Percentiles rank a stretch among this genome's conserved stretches.
Conservation (phyloP, 352 stramenopile species). For the Phytophthora multivora region DNA sequence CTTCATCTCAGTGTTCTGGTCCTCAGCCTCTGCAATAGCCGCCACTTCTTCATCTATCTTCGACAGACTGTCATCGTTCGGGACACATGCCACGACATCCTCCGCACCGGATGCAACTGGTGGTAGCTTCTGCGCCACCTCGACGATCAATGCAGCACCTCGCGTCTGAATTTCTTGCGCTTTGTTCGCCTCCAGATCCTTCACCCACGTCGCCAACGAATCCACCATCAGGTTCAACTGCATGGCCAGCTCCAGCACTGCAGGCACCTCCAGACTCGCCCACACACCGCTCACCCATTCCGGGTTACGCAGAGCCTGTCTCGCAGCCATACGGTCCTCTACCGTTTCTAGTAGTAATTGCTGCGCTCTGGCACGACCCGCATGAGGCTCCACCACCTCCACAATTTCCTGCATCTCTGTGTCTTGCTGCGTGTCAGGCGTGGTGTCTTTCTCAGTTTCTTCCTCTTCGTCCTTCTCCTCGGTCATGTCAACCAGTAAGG, state of each 20-base stretch:
- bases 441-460: conserved; percentile 5
- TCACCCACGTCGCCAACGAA: conserved; percentile 44
- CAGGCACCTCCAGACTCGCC: conserved; percentile 34
- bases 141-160: conserved; percentile 11
- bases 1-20: conserved; percentile 16
- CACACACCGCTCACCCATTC: conserved; percentile 41
- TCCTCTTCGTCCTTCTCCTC: conserved; percentile 18
- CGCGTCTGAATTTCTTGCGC: conserved; percentile 23
- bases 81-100: conserved; percentile 23
- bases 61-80: conserved; percentile 20
- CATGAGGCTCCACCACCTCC: background rate
- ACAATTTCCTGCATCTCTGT: background rate
- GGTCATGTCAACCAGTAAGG: conserved; percentile 8
- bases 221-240: conserved; percentile 45
- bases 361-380: conserved; percentile 9
- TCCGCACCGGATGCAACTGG: conserved; percentile 18
- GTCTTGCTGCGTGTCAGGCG: conserved; percentile 16
- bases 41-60: conserved; percentile 31
- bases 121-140: conserved; percentile 32
- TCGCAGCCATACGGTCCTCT: conserved; percentile 28
- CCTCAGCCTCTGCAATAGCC: conserved; percentile 25
- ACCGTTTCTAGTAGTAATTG: conserved; percentile 37
- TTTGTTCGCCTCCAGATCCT: conserved; percentile 20
- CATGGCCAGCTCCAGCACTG: conserved; percentile 38
- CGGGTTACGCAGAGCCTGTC: conserved; percentile 20